Base-by-base conservation (phyloP, 2,329 filamentous ascomycete species). In the Trichoderma guizhouense region DNA sequence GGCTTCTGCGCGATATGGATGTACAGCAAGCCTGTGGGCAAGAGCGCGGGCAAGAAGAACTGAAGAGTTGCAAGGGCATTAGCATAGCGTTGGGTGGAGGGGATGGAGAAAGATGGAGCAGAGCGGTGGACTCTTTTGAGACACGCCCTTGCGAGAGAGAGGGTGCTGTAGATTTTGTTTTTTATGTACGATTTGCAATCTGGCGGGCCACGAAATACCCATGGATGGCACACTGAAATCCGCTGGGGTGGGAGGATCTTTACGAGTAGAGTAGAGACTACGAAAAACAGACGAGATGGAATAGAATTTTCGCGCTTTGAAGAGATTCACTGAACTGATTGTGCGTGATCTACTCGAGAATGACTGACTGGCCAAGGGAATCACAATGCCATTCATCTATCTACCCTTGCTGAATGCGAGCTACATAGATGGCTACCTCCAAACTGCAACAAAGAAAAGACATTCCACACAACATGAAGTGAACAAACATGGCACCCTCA, bases 1-100 rank as follows among this genome's bases (percentile, higher is more conserved):
- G 89, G 85, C 0, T 98, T 99, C 83, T 93, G 94, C 67, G 89
- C 90, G 15, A 78, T 98, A 43, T 99, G 96, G 96, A 85, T 99
- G 82, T 99, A 87, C 78, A 89, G 87, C 78, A 84, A 84, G 78
- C 87, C 88, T 2, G 78, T 79, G 3, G 79, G 77, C 36, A 39
- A 39, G 15, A 36, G 6, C 32, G 9, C 12, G 32, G 34, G 34
- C 26, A 76, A 72, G 72, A 73, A 73, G 64, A 73, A 72, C 34
- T 69, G 14, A 36, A 36, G 24, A 12, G 21, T 7, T 12, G 7
- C 5, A 34, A 28, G 32, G 58, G 43, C 3, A 18, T 26, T 5
- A 39, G 7, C 21, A 39, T 39, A 5, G 11, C 18, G 12, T 12
- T 14, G 2, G 21, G 28, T 34, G 47, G 3, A 47, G 15, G 18